A percentile compares a stretch with the other conserved stretches of the same genome.
Conservation (phyloP, 2,329 filamentous ascomycete species). For the Exophiala spinifera region DNA sequence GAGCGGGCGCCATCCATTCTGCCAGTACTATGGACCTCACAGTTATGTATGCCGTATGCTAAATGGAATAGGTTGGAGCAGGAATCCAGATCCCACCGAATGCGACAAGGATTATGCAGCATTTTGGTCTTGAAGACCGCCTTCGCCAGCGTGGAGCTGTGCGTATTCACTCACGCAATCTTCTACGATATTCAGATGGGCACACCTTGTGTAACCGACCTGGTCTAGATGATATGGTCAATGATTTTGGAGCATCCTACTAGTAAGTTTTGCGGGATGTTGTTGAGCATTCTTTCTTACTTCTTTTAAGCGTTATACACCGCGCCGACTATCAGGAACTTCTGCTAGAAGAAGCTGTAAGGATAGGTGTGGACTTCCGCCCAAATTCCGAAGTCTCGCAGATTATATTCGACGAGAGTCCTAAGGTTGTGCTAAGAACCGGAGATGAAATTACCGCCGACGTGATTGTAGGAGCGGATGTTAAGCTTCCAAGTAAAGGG, state of each 20-base stretch:
- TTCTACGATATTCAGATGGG: constrained; percentile 35
- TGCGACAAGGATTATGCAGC: constrained; percentile 30
- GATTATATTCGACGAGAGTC: constrained; percentile 30
- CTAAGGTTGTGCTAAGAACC: constrained; percentile 30
- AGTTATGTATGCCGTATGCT: too few species aligned
- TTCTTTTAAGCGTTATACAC: constrained; percentile 35
- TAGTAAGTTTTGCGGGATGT: background rate
- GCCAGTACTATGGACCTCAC: too few species aligned
- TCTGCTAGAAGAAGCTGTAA: constrained; percentile 38
- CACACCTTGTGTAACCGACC: constrained; percentile 29
- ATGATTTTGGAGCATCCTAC: constrained; percentile 6
- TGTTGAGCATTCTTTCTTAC: background rate
- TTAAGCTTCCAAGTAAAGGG: too few species aligned
- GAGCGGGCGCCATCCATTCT: too few species aligned
- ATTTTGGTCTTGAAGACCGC: constrained; percentile 31
- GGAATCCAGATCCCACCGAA: constrained; percentile 37
- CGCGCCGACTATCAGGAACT: constrained; percentile 48
- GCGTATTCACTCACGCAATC: constrained; percentile 31
- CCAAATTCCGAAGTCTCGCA: constrained; percentile 29
- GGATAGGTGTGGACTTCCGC: constrained; percentile 39
- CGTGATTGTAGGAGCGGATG: constrained; percentile 48
- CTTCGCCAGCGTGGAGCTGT: constrained; percentile 29
- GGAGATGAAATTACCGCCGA: constrained; percentile 31
- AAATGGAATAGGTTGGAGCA: too few species aligned
- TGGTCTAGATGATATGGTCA: constrained; percentile 3